Conservation (phyloP, 495 filamentous ascomycete genomes). For the Neurospora hispaniola region DNA sequence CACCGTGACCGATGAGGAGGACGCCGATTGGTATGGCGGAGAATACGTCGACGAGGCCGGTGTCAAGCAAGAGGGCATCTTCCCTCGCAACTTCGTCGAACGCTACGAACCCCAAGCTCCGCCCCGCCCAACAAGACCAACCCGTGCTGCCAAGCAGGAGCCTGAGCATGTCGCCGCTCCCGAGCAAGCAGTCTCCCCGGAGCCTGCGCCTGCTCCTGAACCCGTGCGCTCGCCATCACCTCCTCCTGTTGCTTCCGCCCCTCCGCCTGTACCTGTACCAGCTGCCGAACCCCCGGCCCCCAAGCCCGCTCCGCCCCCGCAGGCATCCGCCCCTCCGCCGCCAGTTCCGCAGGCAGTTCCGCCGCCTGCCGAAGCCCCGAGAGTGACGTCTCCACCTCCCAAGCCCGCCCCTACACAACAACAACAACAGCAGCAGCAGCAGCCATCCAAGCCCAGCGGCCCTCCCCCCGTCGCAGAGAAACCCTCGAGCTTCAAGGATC, state of each 20-base stretch:
- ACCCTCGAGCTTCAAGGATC: constrained; percentile 83
- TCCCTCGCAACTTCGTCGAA: constrained; percentile 96
- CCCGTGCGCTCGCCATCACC: constrained; percentile 14
- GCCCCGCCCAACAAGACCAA: constrained; percentile 54
- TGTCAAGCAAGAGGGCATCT: constrained; percentile 73
- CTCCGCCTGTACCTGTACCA: constrained; percentile 17
- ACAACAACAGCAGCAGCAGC: not conserved
- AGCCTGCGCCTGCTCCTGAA: constrained; percentile 34
- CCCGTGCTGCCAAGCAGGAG: constrained; percentile 61
- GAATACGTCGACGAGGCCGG: constrained; percentile 73
- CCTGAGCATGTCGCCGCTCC: constrained; percentile 26
- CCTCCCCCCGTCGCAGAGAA: constrained; percentile 71
- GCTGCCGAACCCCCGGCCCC: constrained; percentile 26
- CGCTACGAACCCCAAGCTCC: constrained; percentile 85
- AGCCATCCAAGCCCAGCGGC: constrained; percentile 26
- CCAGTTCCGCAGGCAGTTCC: constrained; percentile 21
- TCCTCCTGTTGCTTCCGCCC: constrained; percentile 15
- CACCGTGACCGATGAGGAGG: constrained; percentile 85
- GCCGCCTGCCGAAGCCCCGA: constrained; percentile 17
- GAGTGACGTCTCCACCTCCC: constrained; percentile 25
- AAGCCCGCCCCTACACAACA: constrained; percentile 35
- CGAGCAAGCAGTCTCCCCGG: constrained; percentile 58
- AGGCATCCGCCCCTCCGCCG: constrained; percentile 31
- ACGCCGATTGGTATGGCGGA: constrained; percentile 89
- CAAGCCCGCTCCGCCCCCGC: constrained; percentile 26